A percentile compares a stretch with the other conserved stretches of the same genome.
Conservation (phyloP, 2,329 filamentous ascomycete species). For the Sporothrix mexicana region DNA sequence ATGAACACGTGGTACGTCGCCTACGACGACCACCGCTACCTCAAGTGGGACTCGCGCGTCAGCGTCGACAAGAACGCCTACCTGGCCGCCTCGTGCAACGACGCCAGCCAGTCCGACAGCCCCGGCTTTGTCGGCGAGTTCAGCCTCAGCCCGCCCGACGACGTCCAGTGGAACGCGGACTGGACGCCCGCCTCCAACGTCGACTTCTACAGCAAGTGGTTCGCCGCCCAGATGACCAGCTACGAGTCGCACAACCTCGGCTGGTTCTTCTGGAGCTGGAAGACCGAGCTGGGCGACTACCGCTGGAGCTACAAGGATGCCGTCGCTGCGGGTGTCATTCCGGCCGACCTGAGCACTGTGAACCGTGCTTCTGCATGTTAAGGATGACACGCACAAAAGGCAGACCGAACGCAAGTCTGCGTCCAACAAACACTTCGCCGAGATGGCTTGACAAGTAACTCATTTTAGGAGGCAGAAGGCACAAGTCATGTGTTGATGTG, state of each 20-base stretch:
- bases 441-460: too few species aligned
- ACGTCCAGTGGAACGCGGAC: conserved; percentile 52
- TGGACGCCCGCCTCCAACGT: conserved; percentile 51
- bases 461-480: too few species aligned
- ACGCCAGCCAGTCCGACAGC: conserved; percentile 50
- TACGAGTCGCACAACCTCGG: conserved; percentile 55
- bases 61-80: conserved; percentile 55
- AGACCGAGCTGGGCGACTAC: conserved; percentile 51
- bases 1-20: conserved; percentile 53
- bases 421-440: too few species aligned
- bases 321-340: conserved; percentile 34
- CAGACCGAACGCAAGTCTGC: too few species aligned
- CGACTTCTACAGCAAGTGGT: conserved; percentile 62
- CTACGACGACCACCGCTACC: conserved; percentile 65
- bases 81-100: conserved; percentile 56
- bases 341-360: not conserved
- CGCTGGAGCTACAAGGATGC: conserved; percentile 45
- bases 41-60: conserved; percentile 55
- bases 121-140: conserved; percentile 65
- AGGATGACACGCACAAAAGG: not conserved
- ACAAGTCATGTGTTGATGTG: too few species aligned
- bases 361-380: not conserved
- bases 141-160: conserved; percentile 58
- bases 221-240: conserved; percentile 40
- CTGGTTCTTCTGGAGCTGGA: conserved; percentile 63